Evolutionary conservation across 148 eudicot genomes (phyloP).

Genomic region (Amaranthus cruentus): DNA sequence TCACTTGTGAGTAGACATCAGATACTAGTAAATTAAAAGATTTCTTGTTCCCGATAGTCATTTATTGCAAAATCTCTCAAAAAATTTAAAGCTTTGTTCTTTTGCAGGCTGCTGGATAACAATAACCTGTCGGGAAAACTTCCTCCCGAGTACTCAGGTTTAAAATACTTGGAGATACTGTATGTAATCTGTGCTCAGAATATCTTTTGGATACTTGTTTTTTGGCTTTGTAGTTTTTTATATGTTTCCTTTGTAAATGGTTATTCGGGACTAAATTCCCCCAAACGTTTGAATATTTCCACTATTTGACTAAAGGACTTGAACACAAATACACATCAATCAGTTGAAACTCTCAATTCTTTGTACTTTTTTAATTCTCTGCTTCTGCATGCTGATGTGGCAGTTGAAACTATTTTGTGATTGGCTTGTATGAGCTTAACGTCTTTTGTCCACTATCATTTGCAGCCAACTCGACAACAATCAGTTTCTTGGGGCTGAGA

Average conservation of each 20-base stretch:
- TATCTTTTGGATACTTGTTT: neutral
- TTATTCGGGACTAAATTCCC: neutral
- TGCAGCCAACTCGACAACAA: constrained; percentile 83
- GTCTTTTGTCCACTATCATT: neutral
- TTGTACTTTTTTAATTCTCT: neutral
- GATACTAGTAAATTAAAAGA: constrained; percentile 6
- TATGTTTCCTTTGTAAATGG: neutral
- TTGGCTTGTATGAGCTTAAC: constrained; percentile 8
- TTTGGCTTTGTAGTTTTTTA: too few species aligned
- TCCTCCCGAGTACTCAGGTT: constrained; percentile 52
- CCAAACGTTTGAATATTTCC: neutral
- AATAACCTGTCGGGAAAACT: constrained; percentile 73
- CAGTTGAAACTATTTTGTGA: constrained; percentile 7
- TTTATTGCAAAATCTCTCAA: neutral
- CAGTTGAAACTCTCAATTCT: too few species aligned
- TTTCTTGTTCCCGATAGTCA: neutral
- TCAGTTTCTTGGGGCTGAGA: constrained; percentile 46
- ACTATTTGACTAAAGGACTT: neutral
- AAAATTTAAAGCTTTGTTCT: constrained; percentile 14
- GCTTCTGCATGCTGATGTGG: neutral
- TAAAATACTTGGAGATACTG: constrained; percentile 56
- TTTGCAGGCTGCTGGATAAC: constrained; percentile 76
- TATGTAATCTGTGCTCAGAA: constrained; percentile 32
- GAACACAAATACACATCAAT: too few species aligned
- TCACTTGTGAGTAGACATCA: constrained; percentile 64